Conservation (phyloP, 768 basidiomycete genomes). For the Mycena filopes region DNA sequence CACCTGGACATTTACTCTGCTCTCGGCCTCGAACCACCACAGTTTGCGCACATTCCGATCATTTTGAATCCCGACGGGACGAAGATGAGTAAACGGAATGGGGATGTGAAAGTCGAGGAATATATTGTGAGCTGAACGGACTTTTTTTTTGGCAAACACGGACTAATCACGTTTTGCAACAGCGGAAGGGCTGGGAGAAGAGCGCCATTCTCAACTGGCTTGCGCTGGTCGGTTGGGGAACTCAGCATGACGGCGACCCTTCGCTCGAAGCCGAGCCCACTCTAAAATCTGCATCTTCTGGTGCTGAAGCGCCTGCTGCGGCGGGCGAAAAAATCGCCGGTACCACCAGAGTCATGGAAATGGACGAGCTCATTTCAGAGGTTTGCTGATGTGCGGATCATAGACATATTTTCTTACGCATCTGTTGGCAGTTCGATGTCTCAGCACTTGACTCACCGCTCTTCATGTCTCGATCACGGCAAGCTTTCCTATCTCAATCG, state of each 20-base stretch:
- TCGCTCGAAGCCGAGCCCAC: constrained; percentile 32
- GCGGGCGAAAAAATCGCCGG: constrained; percentile 43
- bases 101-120: constrained; percentile 87
- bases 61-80: constrained; percentile 89
- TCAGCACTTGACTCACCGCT: constrained; percentile 80
- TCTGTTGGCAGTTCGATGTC: constrained; percentile 73
- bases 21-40: constrained; percentile 74
- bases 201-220: constrained; percentile 92
- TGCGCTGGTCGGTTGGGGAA: constrained; percentile 94
- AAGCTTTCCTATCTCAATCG: constrained; percentile 93
- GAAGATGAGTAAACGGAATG: constrained; percentile 95
- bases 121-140: constrained; percentile 71
- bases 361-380: constrained; percentile 64
- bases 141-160: neutral
- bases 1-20: constrained; percentile 91
- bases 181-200: constrained; percentile 93
- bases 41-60: constrained; percentile 92
- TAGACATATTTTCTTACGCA: neutral
- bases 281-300: constrained; percentile 34
- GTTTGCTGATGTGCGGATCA: neutral
- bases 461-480: constrained; percentile 79
- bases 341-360: constrained; percentile 69
- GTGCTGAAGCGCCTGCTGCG: constrained; percentile 27
- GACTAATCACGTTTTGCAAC: constrained; percentile 5
- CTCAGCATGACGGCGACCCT: constrained; percentile 49